Percentiles rank a stretch among this genome's conserved stretches.
Evolutionary conservation across 2,329 filamentous ascomycete genomes (phyloP).

Genomic region (Trichoderma breve): DNA sequence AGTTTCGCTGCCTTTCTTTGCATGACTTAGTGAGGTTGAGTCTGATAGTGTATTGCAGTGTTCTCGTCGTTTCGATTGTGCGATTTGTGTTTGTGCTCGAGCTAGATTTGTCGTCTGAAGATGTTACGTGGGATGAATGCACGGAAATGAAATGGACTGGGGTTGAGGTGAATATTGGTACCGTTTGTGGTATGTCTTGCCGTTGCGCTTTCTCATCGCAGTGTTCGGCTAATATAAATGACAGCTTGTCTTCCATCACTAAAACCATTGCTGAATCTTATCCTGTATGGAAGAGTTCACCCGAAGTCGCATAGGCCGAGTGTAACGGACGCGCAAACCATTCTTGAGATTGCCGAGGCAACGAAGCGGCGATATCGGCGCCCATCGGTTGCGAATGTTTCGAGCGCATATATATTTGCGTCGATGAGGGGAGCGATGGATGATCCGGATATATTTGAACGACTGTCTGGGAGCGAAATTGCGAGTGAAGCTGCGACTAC

Average conservation of each 20-base stretch:
- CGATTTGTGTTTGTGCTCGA: slow-evolving; percentile 21
- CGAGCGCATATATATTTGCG: slow-evolving; percentile 1
- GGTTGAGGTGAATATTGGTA: slow-evolving; percentile 26
- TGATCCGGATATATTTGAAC: neutral
- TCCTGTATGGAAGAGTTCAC: slow-evolving; percentile 3
- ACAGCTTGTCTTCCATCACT: slow-evolving; percentile 16
- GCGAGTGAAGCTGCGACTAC: neutral
- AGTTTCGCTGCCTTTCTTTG: neutral
- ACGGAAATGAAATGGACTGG: slow-evolving; percentile 24
- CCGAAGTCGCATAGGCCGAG: neutral
- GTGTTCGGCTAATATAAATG: neutral
- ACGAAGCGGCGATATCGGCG: neutral
- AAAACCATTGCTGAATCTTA: slow-evolving; percentile 10
- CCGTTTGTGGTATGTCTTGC: slow-evolving; percentile 26
- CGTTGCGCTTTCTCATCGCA: neutral
- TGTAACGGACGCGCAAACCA: neutral
- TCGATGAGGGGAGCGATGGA: slow-evolving; percentile 1
- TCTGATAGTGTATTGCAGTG: neutral
- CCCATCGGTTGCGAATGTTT: neutral
- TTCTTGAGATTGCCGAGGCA: neutral
- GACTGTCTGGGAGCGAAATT: neutral
- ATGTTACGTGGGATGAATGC: slow-evolving; percentile 29
- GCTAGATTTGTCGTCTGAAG: slow-evolving; percentile 21
- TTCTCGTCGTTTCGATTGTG: slow-evolving; percentile 23
- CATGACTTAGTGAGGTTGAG: neutral